Conservation (phyloP, 208 protist genomes). For the Crithidia mellificae region DNA sequence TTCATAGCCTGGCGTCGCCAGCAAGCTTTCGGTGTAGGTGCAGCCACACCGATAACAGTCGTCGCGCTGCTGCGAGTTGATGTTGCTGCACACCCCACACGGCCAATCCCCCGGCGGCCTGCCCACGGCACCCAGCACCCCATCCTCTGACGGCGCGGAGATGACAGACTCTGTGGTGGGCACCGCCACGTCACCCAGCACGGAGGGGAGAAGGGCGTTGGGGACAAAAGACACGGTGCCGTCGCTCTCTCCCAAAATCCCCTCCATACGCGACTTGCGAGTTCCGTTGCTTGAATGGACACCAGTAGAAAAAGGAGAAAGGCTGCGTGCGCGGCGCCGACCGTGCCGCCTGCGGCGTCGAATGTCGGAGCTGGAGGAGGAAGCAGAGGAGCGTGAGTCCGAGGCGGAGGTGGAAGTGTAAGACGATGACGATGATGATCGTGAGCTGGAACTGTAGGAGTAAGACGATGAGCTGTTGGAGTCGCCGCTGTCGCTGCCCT, state of each 20-base stretch:
- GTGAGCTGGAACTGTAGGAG: constrained; percentile 18
- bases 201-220: not conserved
- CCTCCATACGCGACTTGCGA: constrained; percentile 12
- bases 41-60: constrained; percentile 73
- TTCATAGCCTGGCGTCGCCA: constrained; percentile 48
- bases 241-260: constrained; percentile 15
- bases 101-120: constrained; percentile 64
- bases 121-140: constrained; percentile 12
- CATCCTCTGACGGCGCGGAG: not conserved
- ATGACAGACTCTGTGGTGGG: not conserved
- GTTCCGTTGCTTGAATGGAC: not conserved
- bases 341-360: constrained; percentile 5
- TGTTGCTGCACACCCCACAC: constrained; percentile 87
- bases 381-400: not conserved
- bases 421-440: constrained; percentile 15
- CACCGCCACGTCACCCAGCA: not conserved
- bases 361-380: not conserved
- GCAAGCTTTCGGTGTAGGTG: constrained; percentile 39
- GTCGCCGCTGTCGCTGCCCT: constrained; percentile 15
- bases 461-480: constrained; percentile 10
- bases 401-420: no score
- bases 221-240: not conserved
- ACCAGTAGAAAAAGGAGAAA: not conserved
- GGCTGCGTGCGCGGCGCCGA: constrained; percentile 21
- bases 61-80: constrained; percentile 65